phyloP scores from a whole-genome alignment of 495 filamentous ascomycete species.

The Cercophora samala region DNA sequence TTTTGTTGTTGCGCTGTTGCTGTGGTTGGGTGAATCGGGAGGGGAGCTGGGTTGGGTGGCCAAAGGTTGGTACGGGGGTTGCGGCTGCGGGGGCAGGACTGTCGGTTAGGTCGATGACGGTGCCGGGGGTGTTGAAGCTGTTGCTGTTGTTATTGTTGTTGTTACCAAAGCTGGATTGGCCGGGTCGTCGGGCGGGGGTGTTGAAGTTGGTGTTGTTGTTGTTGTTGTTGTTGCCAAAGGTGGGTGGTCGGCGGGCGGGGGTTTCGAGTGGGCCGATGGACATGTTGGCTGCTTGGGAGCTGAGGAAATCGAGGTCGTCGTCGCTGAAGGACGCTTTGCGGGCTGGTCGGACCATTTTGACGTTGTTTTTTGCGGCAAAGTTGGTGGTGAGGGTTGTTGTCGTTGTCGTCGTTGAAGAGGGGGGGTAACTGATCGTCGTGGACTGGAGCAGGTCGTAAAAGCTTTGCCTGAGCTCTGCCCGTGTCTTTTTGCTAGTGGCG shows the following conservation, averaged over 20 bases:
- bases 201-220: neutral
- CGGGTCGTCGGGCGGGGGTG: constrained; percentile 2
- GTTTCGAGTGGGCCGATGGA: constrained; percentile 22
- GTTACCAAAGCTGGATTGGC: neutral
- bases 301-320: constrained; percentile 36
- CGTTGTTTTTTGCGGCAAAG: neutral
- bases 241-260: constrained; percentile 9
- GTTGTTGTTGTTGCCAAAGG: neutral
- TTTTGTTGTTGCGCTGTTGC: constrained; percentile 7
- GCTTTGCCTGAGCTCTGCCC: constrained; percentile 26
- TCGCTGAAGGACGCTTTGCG: constrained; percentile 33
- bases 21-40: constrained; percentile 18
- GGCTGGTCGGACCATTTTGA: constrained; percentile 23
- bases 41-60: constrained; percentile 30
- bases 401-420: neutral
- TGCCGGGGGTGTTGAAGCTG: neutral
- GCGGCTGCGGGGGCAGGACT: constrained; percentile 25
- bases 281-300: constrained; percentile 35
- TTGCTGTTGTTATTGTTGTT: constrained; percentile 5
- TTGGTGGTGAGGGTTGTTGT: neutral
- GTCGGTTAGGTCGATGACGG: constrained; percentile 26
- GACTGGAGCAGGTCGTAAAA: constrained; percentile 29
- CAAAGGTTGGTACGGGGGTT: constrained; percentile 32
- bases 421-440: constrained; percentile 26
- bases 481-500: constrained; percentile 16